Conservation (phyloP, 2,329 filamentous ascomycete species). For the Beauveria scarabaeidicola region DNA sequence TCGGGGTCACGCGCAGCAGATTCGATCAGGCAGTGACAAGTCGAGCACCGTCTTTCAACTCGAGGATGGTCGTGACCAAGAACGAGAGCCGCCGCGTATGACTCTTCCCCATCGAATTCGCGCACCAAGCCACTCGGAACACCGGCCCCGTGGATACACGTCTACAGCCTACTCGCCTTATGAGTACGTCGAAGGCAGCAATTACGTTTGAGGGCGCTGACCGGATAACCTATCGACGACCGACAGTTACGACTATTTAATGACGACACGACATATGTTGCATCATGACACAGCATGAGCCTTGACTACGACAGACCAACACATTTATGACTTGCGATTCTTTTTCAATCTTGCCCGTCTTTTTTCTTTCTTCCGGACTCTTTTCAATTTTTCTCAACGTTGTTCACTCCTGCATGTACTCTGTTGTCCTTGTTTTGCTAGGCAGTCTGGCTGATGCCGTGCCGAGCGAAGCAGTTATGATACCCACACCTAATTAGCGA, state of each 20-base stretch:
- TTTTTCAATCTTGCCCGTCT: slow-evolving; percentile 14
- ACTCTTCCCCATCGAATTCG: slow-evolving; percentile 35
- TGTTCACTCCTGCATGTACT: slow-evolving; percentile 16
- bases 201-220: slow-evolving; percentile 1
- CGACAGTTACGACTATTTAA: slow-evolving; percentile 10
- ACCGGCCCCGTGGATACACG: slow-evolving; percentile 28
- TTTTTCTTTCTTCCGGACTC: neutral
- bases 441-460: slow-evolving; percentile 10
- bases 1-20: slow-evolving; percentile 18
- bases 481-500: slow-evolving; percentile 10
- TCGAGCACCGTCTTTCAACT: slow-evolving; percentile 39
- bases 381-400: slow-evolving; percentile 15
- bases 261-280: slow-evolving; percentile 6
- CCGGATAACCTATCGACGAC: neutral
- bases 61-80: slow-evolving; percentile 38
- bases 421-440: slow-evolving; percentile 13
- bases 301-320: neutral
- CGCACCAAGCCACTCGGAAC: slow-evolving; percentile 42
- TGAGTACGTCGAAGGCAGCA: slow-evolving; percentile 13
- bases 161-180: slow-evolving; percentile 17
- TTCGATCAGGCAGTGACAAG: slow-evolving; percentile 41
- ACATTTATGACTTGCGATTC: slow-evolving; percentile 7
- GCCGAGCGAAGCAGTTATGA: slow-evolving; percentile 9
- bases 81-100: slow-evolving; percentile 29
- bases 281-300: slow-evolving; percentile 6